These are phyloP conservation scores for Lodderomyces theae DNA, from an alignment of 1,139 yeast genomes.

Conservation along the genomic window DNA sequence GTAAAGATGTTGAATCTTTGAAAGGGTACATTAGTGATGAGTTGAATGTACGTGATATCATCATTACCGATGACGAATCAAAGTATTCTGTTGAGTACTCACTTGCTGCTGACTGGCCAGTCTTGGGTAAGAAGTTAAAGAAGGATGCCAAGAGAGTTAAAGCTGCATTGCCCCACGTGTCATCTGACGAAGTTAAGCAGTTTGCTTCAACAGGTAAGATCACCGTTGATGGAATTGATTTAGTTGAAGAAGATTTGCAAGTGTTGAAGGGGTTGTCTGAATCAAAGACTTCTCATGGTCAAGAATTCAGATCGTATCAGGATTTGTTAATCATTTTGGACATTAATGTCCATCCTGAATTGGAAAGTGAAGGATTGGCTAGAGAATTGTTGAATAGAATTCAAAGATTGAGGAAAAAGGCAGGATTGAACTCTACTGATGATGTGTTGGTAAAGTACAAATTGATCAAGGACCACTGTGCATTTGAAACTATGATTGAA, in stretches of 20 bases:
- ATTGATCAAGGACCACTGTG: conserved; percentile 66
- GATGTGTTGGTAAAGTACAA: conserved; percentile 86
- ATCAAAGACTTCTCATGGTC: conserved; percentile 58
- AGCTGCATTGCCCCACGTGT: conserved; percentile 80
- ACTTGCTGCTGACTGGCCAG: conserved; percentile 99
- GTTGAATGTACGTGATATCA: conserved; percentile 83
- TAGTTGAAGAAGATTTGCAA: conserved; percentile 83
- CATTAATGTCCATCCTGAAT: conserved; percentile 80
- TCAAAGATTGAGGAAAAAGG: conserved; percentile 96
- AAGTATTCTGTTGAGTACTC: conserved; percentile 88
- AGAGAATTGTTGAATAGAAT: conserved; percentile 96
- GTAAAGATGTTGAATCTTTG: conserved; percentile 75
- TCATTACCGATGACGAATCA: conserved; percentile 87
- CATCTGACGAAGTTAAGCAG: conserved; percentile 78
- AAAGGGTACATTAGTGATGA: conserved; percentile 82
- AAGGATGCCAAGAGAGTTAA: conserved; percentile 91
- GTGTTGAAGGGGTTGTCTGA: conserved; percentile 84
- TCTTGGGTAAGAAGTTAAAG: conserved; percentile 94
- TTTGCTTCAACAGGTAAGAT: conserved; percentile 74
- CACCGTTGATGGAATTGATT: conserved; percentile 83
- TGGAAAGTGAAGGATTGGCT: conserved; percentile 90
- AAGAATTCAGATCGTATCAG: conserved; percentile 81
- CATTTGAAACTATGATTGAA: conserved; percentile 60
- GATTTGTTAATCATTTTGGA: conserved; percentile 90
- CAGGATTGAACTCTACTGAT: conserved; percentile 91